phyloP scores from a whole-genome alignment of 306 rosid species.

The Begonia loranthoides region DNA sequence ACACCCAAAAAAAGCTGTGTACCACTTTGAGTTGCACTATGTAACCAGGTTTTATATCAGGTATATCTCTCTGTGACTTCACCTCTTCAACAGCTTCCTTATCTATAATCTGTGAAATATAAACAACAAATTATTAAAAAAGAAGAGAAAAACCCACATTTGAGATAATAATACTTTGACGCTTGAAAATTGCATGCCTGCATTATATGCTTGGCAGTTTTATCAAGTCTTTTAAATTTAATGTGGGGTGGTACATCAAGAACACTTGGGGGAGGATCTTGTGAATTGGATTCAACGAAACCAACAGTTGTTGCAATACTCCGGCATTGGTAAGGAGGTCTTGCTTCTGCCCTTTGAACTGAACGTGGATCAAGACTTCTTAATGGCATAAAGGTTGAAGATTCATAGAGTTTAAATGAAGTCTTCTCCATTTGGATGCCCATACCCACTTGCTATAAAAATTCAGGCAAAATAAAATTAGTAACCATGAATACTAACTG shows the following conservation, averaged over 20 bases:
- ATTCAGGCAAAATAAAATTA: constrained; percentile 5
- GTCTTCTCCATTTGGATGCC: constrained; percentile 15
- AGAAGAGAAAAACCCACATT: background rate
- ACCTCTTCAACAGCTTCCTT: constrained; percentile 80
- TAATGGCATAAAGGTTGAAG: constrained; percentile 10
- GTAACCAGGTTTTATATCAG: constrained; percentile 82
- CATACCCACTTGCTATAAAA: constrained; percentile 20
- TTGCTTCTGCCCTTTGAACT: constrained; percentile 10
- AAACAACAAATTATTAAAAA: constrained; percentile 14
- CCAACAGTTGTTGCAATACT: constrained; percentile 31
- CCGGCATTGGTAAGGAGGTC: constrained; percentile 23
- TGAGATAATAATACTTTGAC: constrained; percentile 1
- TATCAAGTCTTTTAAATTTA: constrained; percentile 94
- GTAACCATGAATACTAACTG: background rate
- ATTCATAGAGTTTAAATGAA: constrained; percentile 20
- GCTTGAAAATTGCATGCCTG: constrained; percentile 34
- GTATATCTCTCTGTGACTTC: constrained; percentile 49
- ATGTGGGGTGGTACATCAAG: constrained; percentile 45
- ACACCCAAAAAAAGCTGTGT: constrained; percentile 12
- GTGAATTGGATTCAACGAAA: constrained; percentile 26
- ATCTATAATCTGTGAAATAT: constrained; percentile 60
- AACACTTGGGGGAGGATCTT: constrained; percentile 14
- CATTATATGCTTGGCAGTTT: constrained; percentile 84
- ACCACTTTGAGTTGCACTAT: constrained; percentile 98
- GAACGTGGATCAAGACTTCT: constrained; percentile 20